Evolutionary conservation across 768 basidiomycete genomes (phyloP), one percentile per base, ranked within the genome.

Genomic region (Roridomyces roridus): DNA sequence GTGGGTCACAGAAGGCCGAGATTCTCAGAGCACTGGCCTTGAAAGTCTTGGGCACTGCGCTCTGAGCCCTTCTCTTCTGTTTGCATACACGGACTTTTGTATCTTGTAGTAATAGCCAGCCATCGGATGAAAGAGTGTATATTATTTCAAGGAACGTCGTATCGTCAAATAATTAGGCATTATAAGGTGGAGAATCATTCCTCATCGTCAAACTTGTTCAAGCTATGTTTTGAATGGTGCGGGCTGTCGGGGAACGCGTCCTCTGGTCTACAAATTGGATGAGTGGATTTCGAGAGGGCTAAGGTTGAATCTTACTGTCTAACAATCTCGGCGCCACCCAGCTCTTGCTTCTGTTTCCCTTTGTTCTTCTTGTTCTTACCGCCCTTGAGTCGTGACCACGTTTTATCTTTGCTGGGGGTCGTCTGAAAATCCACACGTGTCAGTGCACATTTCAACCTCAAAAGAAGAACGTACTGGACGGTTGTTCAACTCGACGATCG

Each of bases 1-100:
- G 85, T 17, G 83, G 85, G 3, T 77, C 76, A 46, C 89, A 95
- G 79, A 96, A 92, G 70, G 93, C 94, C 44, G 91, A 96, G 61
- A 63, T 63, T 40, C 46, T 63, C 25, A 57, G 61, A 29, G 61
- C 61, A 1, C 45, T 63, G 12, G 61, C 61, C 0, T 9, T 63
- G 21, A 63, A 63, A 24, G 61, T 63, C 9, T 40, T 63, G 6
- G 61, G 61, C 26, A 46, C 61, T 48, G 57, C 61, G 17, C 20
- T 63, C 26, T 63, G 21, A 57, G 28, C 21, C 52, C 24, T 26
- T 26, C 2, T 17, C 26, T 12, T 24, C 31, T 25, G 15, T n/a
- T 29, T 46, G 40, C 24, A 18, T 49, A 39, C 20, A 28, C 23
- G n/a, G 5, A 28, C 20, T 53, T 25, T 36, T 55, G 41, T 39